Conservation (phyloP, 768 basidiomycete species). For the Suillus lakei region DNA sequence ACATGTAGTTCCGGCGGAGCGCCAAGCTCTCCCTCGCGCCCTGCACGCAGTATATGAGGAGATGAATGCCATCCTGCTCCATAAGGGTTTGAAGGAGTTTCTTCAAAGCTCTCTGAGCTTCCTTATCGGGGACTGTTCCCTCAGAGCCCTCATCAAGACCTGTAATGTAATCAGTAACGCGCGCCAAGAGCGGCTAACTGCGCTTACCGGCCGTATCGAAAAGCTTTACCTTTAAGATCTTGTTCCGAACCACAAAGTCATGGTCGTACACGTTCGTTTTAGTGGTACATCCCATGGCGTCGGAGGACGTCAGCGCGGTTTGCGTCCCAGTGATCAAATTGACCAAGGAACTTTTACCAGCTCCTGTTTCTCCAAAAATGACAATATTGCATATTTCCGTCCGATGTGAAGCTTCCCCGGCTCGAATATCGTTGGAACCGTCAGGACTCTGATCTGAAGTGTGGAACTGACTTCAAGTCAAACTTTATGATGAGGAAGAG, state of each 20-base stretch:
- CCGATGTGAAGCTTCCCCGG: not conserved
- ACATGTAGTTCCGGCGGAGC: conserved; percentile 21
- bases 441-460: not conserved
- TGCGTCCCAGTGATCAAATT: conserved; percentile 37
- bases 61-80: conserved; percentile 16
- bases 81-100: conserved; percentile 15
- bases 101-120: conserved; percentile 11
- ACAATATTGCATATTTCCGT: conserved; percentile 24
- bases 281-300: conserved; percentile 23
- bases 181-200: not conserved
- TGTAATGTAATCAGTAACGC: conserved; percentile 24
- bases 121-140: conserved; percentile 11
- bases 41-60: conserved; percentile 27
- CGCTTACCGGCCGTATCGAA: conserved; percentile 16
- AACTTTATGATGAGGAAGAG: not conserved
- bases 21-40: conserved; percentile 22
- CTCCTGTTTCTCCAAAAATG: conserved; percentile 38
- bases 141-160: conserved; percentile 15
- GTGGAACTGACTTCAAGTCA: not conserved
- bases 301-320: conserved; percentile 31
- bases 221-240: conserved; percentile 14
- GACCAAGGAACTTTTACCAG: conserved; percentile 37
- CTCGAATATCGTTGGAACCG: not conserved
- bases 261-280: not conserved
- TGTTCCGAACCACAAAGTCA: not conserved